phyloP scores from a whole-genome alignment of 768 basidiomycete species.

The Trametes elegans region DNA sequence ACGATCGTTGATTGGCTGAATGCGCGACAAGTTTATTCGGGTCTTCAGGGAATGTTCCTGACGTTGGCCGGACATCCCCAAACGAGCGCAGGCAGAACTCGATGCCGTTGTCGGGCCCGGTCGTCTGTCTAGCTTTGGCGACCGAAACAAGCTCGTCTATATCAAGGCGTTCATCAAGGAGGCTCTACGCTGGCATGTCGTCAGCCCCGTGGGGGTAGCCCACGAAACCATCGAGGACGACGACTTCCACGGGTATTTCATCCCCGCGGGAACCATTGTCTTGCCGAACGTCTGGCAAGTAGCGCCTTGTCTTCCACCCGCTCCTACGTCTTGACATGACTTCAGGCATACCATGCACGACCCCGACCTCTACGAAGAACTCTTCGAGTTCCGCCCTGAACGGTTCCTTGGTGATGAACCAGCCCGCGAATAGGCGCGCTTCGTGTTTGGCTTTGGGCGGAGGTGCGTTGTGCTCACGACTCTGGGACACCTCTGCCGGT shows the following conservation, averaged over 20 bases:
- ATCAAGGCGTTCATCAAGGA: slow-evolving; percentile 50
- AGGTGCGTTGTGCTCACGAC: too few relatives aligned
- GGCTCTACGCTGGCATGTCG: slow-evolving; percentile 48
- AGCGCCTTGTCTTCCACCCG: too few relatives aligned
- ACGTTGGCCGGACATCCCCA: slow-evolving; percentile 17
- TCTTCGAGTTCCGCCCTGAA: slow-evolving; percentile 80
- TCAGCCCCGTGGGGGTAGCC: slow-evolving; percentile 34
- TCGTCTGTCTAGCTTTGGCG: slow-evolving; percentile 29
- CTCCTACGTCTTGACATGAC: too few relatives aligned
- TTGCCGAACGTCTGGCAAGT: slow-evolving; percentile 18
- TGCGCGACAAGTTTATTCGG: not conserved
- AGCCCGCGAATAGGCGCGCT: slow-evolving; percentile 45
- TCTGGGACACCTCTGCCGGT: too few relatives aligned
- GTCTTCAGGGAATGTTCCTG: slow-evolving; percentile 4
- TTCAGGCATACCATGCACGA: slow-evolving; percentile 71
- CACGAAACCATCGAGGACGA: slow-evolving; percentile 8
- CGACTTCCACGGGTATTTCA: slow-evolving; percentile 8
- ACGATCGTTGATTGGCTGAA: too few relatives aligned
- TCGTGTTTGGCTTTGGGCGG: slow-evolving; percentile 29
- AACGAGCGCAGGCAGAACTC: slow-evolving; percentile 27
- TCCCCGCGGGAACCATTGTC: slow-evolving; percentile 27
- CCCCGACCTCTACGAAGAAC: slow-evolving; percentile 79
- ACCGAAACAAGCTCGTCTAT: slow-evolving; percentile 32
- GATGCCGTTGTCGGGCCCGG: slow-evolving; percentile 23
- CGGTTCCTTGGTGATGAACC: slow-evolving; percentile 44